Evolutionary conservation across 1,139 yeast species (phyloP), one percentile per base, ranked within the genome.

Genomic region (Pichia sp.): DNA sequence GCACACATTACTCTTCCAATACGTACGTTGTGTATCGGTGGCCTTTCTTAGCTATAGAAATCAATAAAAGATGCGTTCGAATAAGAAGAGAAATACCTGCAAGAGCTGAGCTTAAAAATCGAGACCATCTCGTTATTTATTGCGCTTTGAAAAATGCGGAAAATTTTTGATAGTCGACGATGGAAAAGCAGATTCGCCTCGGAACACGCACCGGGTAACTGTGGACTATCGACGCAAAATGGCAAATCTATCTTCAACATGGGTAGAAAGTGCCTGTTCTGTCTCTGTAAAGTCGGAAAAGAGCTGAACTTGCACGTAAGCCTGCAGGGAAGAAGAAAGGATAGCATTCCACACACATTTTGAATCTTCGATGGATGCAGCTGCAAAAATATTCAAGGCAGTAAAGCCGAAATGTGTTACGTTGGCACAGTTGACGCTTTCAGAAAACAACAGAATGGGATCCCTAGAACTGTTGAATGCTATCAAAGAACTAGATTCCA

Each of bases 401-500:
- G 58, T 71, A 44, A 65, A 71, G 50, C 76, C 74, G 0, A 57
- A 62, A 44, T 79, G 83, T 65, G 72, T 79, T 13, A 65, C 61
- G 1, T 61, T 79, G 23, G 77, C 82, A 0, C 70, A 72, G 49
- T 52, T 72, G 5, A 71, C 81, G 1, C 69, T 79, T 52, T 69
- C 76, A 5, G 75, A 78, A 10, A 62, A 61, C 2, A 69, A 66
- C 6, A 50, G 61, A 1, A 70, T 71, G 53, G 57, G 56, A 6
- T 58, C 68, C 2, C 44, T 50, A 15, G 58, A 62, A 15, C 61
- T 76, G 8, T 55, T 70, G 1, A 61, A 66, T 6, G 68, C 75
- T 1, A 60, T 79, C 36, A 64, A 63, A 45, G 67, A 64, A 2
- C 59, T 76, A 8, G 69, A 72, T 45, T 43, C 45, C 0, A 57